These are phyloP conservation scores for Papiliotrema flavescens DNA, from an alignment of 1,284 basidiomycete species.

Conservation along the genomic window DNA sequence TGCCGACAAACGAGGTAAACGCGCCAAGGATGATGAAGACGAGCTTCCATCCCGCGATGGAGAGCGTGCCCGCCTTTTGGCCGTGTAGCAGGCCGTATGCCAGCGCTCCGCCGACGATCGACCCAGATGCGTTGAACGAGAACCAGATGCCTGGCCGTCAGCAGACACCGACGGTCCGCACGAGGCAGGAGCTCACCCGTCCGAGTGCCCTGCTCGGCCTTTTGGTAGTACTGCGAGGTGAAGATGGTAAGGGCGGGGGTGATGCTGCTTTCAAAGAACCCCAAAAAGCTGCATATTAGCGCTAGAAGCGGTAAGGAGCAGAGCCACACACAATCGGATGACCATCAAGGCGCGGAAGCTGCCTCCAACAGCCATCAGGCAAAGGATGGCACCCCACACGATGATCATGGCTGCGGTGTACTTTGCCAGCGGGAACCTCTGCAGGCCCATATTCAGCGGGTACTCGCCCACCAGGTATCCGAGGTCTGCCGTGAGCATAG, in stretches of 20 bases:
- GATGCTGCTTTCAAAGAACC: no score
- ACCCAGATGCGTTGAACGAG: constrained; percentile 17
- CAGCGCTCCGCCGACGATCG: constrained; percentile 16
- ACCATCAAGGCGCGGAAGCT: constrained; percentile 17
- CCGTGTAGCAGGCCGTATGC: constrained; percentile 17
- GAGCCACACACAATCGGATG: constrained; percentile 13
- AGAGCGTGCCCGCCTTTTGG: constrained; percentile 5
- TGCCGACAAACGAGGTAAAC: constrained; percentile 17
- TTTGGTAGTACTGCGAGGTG: neutral
- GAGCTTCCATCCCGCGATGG: constrained; percentile 17
- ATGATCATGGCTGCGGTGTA: constrained; percentile 11
- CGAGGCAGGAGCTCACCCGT: neutral
- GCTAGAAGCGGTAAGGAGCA: neutral
- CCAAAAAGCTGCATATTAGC: neutral
- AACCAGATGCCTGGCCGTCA: constrained; percentile 6
- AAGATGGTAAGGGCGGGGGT: neutral
- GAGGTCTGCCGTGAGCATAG: constrained; percentile 8
- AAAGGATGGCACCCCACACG: constrained; percentile 15
- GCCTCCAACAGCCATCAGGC: constrained; percentile 16
- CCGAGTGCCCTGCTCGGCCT: neutral
- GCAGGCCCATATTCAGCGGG: constrained; percentile 19
- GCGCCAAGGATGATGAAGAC: constrained; percentile 24
- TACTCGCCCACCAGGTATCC: constrained; percentile 22
- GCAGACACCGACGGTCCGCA: neutral
- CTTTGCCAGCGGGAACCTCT: constrained; percentile 15